These are phyloP conservation scores for Furcasterigmium furcatum DNA, from an alignment of 2,329 filamentous ascomycete genomes.

Conservation along the genomic window DNA sequence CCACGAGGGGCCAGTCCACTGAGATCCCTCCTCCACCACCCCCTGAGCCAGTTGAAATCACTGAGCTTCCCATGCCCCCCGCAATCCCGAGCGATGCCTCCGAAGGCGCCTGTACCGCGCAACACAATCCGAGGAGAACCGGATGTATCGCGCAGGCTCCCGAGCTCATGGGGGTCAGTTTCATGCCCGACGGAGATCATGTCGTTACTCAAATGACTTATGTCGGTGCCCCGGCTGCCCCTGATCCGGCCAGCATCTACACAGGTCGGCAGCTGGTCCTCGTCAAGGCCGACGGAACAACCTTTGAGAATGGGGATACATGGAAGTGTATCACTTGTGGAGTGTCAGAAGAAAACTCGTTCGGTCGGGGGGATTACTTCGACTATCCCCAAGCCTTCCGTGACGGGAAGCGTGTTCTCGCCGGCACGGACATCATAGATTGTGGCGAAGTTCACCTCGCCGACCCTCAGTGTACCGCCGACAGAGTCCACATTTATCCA, in stretches of 20 bases:
- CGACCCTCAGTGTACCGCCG: slow-evolving; percentile 30
- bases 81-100: no score
- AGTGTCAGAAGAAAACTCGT: slow-evolving; percentile 17
- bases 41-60: no score
- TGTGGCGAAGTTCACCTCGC: slow-evolving; percentile 25
- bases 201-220: slow-evolving; percentile 34
- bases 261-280: slow-evolving; percentile 35
- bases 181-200: slow-evolving; percentile 37
- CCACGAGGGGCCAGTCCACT: no score
- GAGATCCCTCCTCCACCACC: no score
- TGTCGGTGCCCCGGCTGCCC: slow-evolving; percentile 32
- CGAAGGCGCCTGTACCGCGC: no score
- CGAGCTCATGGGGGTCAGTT: slow-evolving; percentile 17
- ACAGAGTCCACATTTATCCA: slow-evolving; percentile 33
- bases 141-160: slow-evolving; percentile 26
- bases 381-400: slow-evolving; percentile 41
- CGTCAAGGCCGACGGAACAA: slow-evolving; percentile 34
- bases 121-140: slow-evolving; percentile 28
- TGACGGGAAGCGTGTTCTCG: slow-evolving; percentile 30
- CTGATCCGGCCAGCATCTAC: slow-evolving; percentile 35
- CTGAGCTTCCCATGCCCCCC: no score
- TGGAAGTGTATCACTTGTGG: slow-evolving; percentile 47
- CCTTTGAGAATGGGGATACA: slow-evolving; percentile 36
- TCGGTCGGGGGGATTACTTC: slow-evolving; percentile 11
- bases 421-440: slow-evolving; percentile 29